Evolutionary conservation across 345 rosid genomes (phyloP), one percentile per base, ranked within the genome.

Genomic region (Aquilaria sinensis): DNA sequence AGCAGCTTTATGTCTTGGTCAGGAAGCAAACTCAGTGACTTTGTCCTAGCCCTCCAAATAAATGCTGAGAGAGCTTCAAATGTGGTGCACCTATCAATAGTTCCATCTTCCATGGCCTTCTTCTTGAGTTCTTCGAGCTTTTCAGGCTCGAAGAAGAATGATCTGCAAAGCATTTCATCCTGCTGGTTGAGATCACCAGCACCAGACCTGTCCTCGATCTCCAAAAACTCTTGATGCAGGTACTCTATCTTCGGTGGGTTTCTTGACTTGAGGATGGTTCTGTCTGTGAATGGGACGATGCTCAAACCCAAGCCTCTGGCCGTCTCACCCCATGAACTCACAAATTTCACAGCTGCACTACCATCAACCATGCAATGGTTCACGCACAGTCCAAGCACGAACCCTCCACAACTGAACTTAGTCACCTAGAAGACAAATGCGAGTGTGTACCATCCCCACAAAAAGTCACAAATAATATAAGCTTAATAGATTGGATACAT

Each of bases 21-120:
- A 45, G 81, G 77, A 4, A 68, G 67, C 75, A 88, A 70, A 11
- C 75, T 77, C 15, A 86, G 67, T 61, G 97, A 87, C 74, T 78
- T 77, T 33, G 93, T 84, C 69, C 97, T 63, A 37, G 86, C 84
- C 57, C 70, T 77, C 97, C 97, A 88, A 41, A 91, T 85, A 45
- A 88, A 81, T 10, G 80, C 97, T 8, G 97, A 88, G 29, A 91
- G 80, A 6, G 83, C 85, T 63, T 88, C 93, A 60, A 91, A 91
- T 46, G 80, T 80, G 9, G 93, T 81, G 67, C 90, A 81, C 51
- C 65, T 67, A 15, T 69, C 69, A 3, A 80, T 71, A 9, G 61
- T 73, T 59, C 80, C 79, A 29, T 80, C 81, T 68, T 80, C 80
- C 67, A 61, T 68, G n/a, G 84, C 89, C 60, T 67, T 75, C 33